phyloP scores from a whole-genome alignment of 2,329 filamentous ascomycete genomes.

The Dothidotthia symphoricarpi region DNA sequence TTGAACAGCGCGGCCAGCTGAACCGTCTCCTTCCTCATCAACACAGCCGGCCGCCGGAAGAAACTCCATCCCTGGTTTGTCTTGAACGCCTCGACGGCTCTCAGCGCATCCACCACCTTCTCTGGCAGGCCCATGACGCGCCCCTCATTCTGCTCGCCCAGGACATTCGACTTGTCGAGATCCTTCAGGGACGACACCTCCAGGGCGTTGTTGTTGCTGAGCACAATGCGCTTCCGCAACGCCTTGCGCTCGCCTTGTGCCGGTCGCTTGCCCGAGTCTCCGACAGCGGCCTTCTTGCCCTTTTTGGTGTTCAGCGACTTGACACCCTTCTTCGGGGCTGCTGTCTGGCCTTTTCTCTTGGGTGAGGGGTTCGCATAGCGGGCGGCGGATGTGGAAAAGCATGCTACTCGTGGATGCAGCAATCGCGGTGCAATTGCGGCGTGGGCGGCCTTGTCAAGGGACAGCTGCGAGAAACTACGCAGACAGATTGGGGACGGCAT shows the following conservation, averaged over 20 bases:
- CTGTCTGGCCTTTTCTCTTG: slow-evolving; percentile 29
- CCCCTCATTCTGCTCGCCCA: slow-evolving; percentile 52
- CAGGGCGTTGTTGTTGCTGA: slow-evolving; percentile 92
- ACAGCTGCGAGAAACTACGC: slow-evolving; percentile 33
- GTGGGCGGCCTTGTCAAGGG: slow-evolving; percentile 27
- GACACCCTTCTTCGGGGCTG: slow-evolving; percentile 36
- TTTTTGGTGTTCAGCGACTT: slow-evolving; percentile 46
- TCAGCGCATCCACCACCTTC: slow-evolving; percentile 71
- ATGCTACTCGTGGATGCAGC: slow-evolving; percentile 25
- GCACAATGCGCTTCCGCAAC: slow-evolving; percentile 80
- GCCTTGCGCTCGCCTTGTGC: slow-evolving; percentile 80
- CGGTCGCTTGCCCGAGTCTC: slow-evolving; percentile 55
- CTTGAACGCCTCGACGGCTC: slow-evolving; percentile 88
- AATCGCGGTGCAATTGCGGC: slow-evolving; percentile 25
- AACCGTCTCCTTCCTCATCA: slow-evolving; percentile 77
- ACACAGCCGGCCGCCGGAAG: slow-evolving; percentile 75
- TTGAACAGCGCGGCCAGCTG: slow-evolving; percentile 57
- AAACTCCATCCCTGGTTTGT: slow-evolving; percentile 81
- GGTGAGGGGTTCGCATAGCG: slow-evolving; percentile 24
- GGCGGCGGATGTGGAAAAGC: slow-evolving; percentile 38
- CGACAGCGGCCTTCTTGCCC: slow-evolving; percentile 41
- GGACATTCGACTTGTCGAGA: slow-evolving; percentile 56
- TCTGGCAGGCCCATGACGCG: slow-evolving; percentile 69
- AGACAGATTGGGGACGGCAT: slow-evolving; percentile 37
- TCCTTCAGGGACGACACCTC: slow-evolving; percentile 67